phyloP scores from a whole-genome alignment of 345 rosid species.

The Boechera retrofracta region DNA sequence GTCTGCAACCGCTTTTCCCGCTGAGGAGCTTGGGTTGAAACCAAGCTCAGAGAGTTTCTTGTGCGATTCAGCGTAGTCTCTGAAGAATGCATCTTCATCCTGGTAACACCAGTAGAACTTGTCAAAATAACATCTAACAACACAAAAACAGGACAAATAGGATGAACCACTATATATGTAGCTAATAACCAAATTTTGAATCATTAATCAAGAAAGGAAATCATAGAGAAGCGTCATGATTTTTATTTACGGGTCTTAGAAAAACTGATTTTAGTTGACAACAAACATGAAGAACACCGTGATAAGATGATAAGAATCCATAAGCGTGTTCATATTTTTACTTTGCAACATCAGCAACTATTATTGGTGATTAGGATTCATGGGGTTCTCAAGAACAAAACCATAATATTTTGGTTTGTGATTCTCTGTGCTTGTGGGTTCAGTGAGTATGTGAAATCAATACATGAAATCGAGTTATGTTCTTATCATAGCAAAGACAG shows the following conservation, averaged over 20 bases:
- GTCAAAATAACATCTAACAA: conserved; percentile 5
- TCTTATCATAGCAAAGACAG: background rate
- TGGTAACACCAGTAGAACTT: conserved; percentile 39
- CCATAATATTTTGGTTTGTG: background rate
- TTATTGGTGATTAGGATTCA: background rate
- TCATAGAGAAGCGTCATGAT: background rate
- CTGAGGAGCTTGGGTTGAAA: conserved; percentile 57
- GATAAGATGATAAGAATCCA: background rate
- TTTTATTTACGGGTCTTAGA: background rate
- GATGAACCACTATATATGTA: conserved; percentile 3
- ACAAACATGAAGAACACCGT: background rate
- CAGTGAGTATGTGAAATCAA: background rate
- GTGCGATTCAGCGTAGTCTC: conserved; percentile 74
- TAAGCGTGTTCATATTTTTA: background rate
- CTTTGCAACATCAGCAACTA: conserved; percentile 1
- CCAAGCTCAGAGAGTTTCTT: conserved; percentile 95
- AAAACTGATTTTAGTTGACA: background rate
- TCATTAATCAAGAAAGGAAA: background rate
- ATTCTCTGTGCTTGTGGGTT: background rate
- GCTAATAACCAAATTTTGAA: background rate
- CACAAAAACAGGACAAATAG: background rate
- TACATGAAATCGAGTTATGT: background rate
- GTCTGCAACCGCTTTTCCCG: conserved; percentile 53
- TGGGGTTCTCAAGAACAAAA: background rate
- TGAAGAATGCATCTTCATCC: conserved; percentile 90